These are phyloP conservation scores for Blastobotrys serpentis DNA, from an alignment of 1,139 yeast genomes.

Conservation along the genomic window DNA sequence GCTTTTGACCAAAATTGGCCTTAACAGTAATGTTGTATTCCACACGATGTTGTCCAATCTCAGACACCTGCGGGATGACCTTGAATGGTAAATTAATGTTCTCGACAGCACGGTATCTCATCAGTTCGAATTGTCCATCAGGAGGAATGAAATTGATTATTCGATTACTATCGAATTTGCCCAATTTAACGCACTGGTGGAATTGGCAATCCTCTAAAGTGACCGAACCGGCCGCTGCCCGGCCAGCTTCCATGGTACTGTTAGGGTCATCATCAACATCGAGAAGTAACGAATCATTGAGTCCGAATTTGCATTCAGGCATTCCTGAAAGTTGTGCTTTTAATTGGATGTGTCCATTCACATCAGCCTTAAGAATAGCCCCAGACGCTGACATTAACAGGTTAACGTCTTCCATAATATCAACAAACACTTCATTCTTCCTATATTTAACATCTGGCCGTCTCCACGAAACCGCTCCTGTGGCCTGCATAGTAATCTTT, in stretches of 20 bases:
- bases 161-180: slow-evolving; percentile 64
- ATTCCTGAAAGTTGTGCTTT: slow-evolving; percentile 74
- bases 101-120: slow-evolving; percentile 65
- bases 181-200: slow-evolving; percentile 81
- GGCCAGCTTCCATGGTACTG: slow-evolving; percentile 18
- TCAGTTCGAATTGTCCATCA: slow-evolving; percentile 87
- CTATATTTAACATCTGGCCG: slow-evolving; percentile 70
- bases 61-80: slow-evolving; percentile 60
- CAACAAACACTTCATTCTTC: slow-evolving; percentile 75
- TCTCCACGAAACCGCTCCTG: slow-evolving; percentile 65
- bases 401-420: slow-evolving; percentile 73
- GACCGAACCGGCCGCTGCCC: slow-evolving; percentile 52
- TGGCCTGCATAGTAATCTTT: slow-evolving; percentile 42
- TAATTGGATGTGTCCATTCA: slow-evolving; percentile 73
- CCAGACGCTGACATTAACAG: slow-evolving; percentile 53
- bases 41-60: slow-evolving; percentile 49
- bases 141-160: slow-evolving; percentile 80
- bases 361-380: slow-evolving; percentile 65
- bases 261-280: slow-evolving; percentile 28
- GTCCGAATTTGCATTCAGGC: slow-evolving; percentile 69
- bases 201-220: slow-evolving; percentile 76
- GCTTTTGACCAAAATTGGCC: slow-evolving; percentile 61
- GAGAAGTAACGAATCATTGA: slow-evolving; percentile 47
- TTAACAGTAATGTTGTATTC: slow-evolving; percentile 60
- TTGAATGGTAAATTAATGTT: slow-evolving; percentile 70